These are phyloP conservation scores for Lactifluus piperatus DNA, from an alignment of 768 basidiomycete species.

Conservation along the genomic window DNA sequence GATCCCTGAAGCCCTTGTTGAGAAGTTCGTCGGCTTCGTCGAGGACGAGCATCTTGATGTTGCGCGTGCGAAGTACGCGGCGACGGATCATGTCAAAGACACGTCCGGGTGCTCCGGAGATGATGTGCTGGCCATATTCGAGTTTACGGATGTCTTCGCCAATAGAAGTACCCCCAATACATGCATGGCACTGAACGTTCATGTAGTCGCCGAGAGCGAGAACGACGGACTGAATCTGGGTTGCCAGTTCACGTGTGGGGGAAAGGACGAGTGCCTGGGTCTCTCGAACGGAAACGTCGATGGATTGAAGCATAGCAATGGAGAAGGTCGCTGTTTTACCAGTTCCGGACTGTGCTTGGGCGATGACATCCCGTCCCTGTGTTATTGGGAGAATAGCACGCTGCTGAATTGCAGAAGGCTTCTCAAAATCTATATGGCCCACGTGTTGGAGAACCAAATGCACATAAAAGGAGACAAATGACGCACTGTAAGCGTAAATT, in stretches of 20 bases:
- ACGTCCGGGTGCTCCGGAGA: slow-evolving; percentile 94
- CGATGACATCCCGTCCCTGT: slow-evolving; percentile 95
- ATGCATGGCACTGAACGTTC: slow-evolving; percentile 98
- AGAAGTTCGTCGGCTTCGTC: slow-evolving; percentile 95
- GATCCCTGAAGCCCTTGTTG: slow-evolving; percentile 98
- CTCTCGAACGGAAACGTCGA: slow-evolving; percentile 91
- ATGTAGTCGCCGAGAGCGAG: slow-evolving; percentile 97
- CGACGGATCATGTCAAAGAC: slow-evolving; percentile 99
- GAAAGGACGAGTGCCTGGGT: slow-evolving; percentile 95
- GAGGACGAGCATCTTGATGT: slow-evolving; percentile 95
- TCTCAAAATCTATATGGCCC: slow-evolving; percentile 69
- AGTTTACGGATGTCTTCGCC: slow-evolving; percentile 97
- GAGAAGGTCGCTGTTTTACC: slow-evolving; percentile 99
- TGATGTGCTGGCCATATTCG: slow-evolving; percentile 95
- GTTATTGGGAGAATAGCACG: slow-evolving; percentile 95
- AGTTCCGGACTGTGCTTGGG: slow-evolving; percentile 97
- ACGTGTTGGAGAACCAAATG: slow-evolving; percentile 2
- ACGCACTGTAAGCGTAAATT: slow-evolving; percentile 93
- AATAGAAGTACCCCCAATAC: slow-evolving; percentile 95
- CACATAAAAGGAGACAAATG: not conserved
- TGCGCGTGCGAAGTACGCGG: slow-evolving; percentile 84
- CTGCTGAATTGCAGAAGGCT: slow-evolving; percentile 97
- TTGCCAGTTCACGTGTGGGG: slow-evolving; percentile 96
- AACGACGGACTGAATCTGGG: slow-evolving; percentile 97
- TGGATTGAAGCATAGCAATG: slow-evolving; percentile 95